Base-by-base conservation (phyloP, 2,329 filamentous ascomycete species). In the Alternaria ethzedia region DNA sequence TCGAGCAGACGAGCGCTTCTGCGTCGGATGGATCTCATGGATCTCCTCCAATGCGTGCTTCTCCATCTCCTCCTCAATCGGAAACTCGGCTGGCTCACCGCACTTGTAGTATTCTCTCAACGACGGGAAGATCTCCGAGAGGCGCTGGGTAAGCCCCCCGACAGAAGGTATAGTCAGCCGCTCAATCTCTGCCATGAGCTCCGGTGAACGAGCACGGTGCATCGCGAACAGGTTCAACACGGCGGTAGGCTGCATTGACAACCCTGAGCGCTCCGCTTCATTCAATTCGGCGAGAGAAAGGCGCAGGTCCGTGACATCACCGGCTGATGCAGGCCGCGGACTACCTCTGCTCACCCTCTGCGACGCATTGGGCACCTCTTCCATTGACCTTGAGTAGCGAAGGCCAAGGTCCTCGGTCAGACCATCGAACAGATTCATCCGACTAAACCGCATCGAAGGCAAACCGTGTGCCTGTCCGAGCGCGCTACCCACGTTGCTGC, bases 381-480 rank as follows among this genome's bases (percentile, higher is more conserved):
- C 82, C 64, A 81, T 67, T 10, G 82, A 83, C 49, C 78, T 76
- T 7, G 78, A 78, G 7, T 75, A 67, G 9, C 78, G 79, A 23
- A 78, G 67, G 13, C 81, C 82, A 21, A 84, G 68, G 17, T 79
- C 82, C 44, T 83, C 81, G 30, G 82, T 81, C 28, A 85, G 67
- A 69, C 81, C 83, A 44, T 81, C 79, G 56, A 84, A 77, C 49
- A 85, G 70, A 65, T 84, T 79, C 69, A 81, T 80, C 8, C 77
- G 77, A 62, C 83, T 85, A 73, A 85, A 85, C 63, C 84, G 81
- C 63, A 85, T 76, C 8, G 82, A 83, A 13, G 83, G 83, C 28
- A 85, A 75, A 13, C 80, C 77, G 57, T 79, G 76, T 44, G 76
- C 77, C 46, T 73, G 68, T 25, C 65, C 67, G 41, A 75, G 61